Evolutionary conservation across 768 basidiomycete genomes (phyloP), one percentile per base, ranked within the genome.

Genomic region (Leccinum olivaceopallidum): DNA sequence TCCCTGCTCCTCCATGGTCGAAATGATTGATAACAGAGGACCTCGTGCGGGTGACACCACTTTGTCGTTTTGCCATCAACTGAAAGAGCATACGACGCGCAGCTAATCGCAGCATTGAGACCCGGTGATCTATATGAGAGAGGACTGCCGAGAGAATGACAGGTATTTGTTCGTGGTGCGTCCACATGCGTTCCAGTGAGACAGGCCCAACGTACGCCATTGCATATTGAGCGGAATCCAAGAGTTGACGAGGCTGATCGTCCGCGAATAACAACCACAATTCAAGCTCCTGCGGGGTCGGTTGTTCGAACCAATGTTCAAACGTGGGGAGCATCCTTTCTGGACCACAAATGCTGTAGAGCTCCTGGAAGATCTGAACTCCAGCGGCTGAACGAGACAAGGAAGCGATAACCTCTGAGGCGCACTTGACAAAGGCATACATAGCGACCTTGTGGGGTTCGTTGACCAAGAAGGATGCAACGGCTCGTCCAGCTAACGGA

Each of bases 221-320:
- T 1, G 95, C 93, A 69, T 92, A 92, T 69, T 96, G 94, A 14
- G 92, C 92, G 0, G 91, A 85, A 16, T 91, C 90, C 55, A 96
- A 78, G 3, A 84, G 78, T 52, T 89, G 76, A 34, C 87, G 78
- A 12, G 90, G 88, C 63, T 88, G 83, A 60, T 86, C 86, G 2
- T 77, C 74, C 5, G 82, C 85, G 71, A 91, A 94, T 44, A 93
- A 71, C 10, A 85, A 28, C 28, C 28, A 28, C 28, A 28, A 28
- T 28, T 28, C 26, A 26, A 26, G 26, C 26, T 26, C 26, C 26
- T 26, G 26, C 4, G 26, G 26, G 4, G 26, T 26, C 26, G 26
- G 26, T 26, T 70, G 76, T 24, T 77, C 78, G 61, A 87, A 77
- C 70, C 86, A 89, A 74, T 87, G 90, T 62, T 87, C 92, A 62